A percentile compares a stretch with the other conserved stretches of the same genome.
phyloP scores from a whole-genome alignment of 768 basidiomycete genomes.

The Pleurotus salmoneostramineus region DNA sequence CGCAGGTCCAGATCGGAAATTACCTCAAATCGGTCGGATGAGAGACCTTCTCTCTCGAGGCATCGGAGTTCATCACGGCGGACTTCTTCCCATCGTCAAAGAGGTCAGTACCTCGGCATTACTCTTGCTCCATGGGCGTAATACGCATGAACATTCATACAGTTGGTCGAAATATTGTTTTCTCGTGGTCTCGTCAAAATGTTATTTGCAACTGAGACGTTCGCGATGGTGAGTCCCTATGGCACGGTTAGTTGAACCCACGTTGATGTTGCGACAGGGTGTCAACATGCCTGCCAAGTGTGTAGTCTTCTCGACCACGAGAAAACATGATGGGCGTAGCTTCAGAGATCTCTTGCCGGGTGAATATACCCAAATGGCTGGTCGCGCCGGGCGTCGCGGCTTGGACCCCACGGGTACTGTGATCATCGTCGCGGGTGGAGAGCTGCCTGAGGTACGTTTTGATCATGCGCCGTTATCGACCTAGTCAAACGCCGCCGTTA shows the following conservation, averaged over 20 bases:
- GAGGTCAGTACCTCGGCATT: slow-evolving; percentile 53
- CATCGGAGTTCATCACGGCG: slow-evolving; percentile 97
- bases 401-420: slow-evolving; percentile 95
- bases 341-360: slow-evolving; percentile 91
- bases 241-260: not conserved
- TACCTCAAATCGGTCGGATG: slow-evolving; percentile 93
- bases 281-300: slow-evolving; percentile 99
- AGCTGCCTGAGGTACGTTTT: slow-evolving; percentile 75
- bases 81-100: slow-evolving; percentile 93
- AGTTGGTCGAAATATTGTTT: slow-evolving; percentile 97
- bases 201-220: slow-evolving; percentile 97
- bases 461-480: not conserved
- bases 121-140: slow-evolving; percentile 3
- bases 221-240: slow-evolving; percentile 83
- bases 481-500: slow-evolving; percentile 22
- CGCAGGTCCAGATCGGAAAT: slow-evolving; percentile 82
- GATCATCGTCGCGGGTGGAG: slow-evolving; percentile 80
- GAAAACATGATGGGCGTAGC: slow-evolving; percentile 91
- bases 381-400: slow-evolving; percentile 94
- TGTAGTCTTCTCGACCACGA: slow-evolving; percentile 92
- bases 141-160: too few relatives aligned
- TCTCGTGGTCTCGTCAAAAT: slow-evolving; percentile 94
- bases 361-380: slow-evolving; percentile 99
- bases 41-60: slow-evolving; percentile 86
- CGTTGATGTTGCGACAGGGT: slow-evolving; percentile 51